Evolutionary conservation across 768 basidiomycete genomes (phyloP), one percentile per base, ranked within the genome.

Genomic region (Rhizopogon vesiculosus): DNA sequence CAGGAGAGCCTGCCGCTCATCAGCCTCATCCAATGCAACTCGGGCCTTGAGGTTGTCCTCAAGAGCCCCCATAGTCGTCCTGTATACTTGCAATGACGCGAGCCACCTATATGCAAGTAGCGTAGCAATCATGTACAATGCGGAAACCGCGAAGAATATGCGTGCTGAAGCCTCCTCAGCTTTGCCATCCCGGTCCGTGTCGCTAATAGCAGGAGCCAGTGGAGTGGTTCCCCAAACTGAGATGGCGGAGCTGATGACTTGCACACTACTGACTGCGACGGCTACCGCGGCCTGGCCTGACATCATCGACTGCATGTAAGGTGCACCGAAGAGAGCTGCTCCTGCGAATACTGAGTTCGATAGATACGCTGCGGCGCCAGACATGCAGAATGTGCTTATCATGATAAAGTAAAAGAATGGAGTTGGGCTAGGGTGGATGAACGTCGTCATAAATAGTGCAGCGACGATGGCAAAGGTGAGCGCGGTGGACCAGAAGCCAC

Each of bases 221-320:
- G 57, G 64, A 58, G 80, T 63, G 39, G 72, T 70, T 12, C 75
- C 73, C 74, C 74, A 76, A 15, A 89, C 72, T 8, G 86, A 86
- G 2, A 80, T 72, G 1, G 76, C 68, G 8, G 87, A 79, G 56
- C 89, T 84, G 35, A 84, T 58, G 7, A 93, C 78, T 63, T 94
- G 91, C 0, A 92, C 85, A 1, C 76, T 73, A 51, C 91, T 91
- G 58, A 94, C 85, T 1, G 83, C 84, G 12, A 95, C 89, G 0
- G 86, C 93, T 2, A 93, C 82, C 0, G 88, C 90, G 0, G 89
- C 93, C 70, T 94, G 91, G 10, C 91, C 93, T 2, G 91, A 83
- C 77, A 94, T 81, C 66, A 89, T 75, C 25, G 82, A 76, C 66
- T 93, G 88, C 51, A 94, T 79, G 12, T 84, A 84, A 7, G 77